Evolutionary conservation across 2,329 filamentous ascomycete species (phyloP).

Genomic region (Pseudogymnoascus sp.): DNA sequence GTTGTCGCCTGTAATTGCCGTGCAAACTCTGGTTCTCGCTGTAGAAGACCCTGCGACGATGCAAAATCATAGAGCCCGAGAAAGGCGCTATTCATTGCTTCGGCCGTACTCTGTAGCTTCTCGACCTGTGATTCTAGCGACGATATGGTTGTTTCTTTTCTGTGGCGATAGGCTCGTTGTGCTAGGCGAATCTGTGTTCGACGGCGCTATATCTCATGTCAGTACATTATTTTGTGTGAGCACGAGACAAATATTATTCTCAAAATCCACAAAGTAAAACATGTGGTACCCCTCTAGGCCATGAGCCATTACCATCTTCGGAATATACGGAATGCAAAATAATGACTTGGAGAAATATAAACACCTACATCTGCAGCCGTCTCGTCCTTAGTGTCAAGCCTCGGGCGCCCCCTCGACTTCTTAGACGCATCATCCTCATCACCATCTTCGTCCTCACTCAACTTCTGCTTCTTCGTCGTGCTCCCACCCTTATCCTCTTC

Average conservation of each 20-base stretch:
- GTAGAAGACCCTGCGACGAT: constrained; percentile 49
- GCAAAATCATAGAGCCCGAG: constrained; percentile 59
- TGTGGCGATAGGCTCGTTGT: constrained; percentile 75
- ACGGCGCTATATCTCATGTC: constrained; percentile 51
- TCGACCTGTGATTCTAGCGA: constrained; percentile 65
- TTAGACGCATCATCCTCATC: constrained; percentile 45
- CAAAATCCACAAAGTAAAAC: not conserved
- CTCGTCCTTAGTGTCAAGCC: constrained; percentile 70
- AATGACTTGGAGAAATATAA: constrained; percentile 15
- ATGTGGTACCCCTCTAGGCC: not conserved
- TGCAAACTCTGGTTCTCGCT: constrained; percentile 50
- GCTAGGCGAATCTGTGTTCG: constrained; percentile 83
- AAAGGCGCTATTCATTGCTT: constrained; percentile 69
- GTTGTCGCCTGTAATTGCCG: constrained; percentile 51
- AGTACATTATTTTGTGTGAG: constrained; percentile 8
- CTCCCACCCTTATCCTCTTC: constrained; percentile 19
- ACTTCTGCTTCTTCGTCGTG: constrained; percentile 31
- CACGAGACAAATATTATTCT: not conserved
- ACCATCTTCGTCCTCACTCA: constrained; percentile 27
- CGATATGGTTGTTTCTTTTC: constrained; percentile 76
- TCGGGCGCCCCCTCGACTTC: constrained; percentile 64
- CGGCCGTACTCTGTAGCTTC: constrained; percentile 60
- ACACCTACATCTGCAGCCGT: constrained; percentile 69
- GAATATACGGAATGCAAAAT: constrained; percentile 12
- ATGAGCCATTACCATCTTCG: not conserved